Conservation (phyloP, 1,284 basidiomycete genomes). For the Trichosporon faecale region DNA sequence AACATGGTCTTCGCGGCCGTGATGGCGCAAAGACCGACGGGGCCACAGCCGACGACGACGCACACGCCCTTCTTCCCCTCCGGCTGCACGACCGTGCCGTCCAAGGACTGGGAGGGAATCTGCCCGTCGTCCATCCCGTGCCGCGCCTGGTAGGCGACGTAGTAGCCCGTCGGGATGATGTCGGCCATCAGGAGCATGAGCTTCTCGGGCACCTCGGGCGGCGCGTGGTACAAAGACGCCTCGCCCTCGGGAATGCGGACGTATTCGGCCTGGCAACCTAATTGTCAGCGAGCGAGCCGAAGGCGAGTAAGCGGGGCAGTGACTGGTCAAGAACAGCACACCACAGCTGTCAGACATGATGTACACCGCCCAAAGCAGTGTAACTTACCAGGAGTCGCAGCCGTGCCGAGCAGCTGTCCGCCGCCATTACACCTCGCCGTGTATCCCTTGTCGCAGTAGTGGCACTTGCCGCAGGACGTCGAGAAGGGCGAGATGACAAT, state of each 20-base stretch:
- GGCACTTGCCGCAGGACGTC: conserved; percentile 62
- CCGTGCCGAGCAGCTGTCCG: conserved; percentile 49
- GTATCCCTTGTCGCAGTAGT: conserved; percentile 68
- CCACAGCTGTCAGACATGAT: too few relatives aligned
- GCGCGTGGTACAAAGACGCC: conserved; percentile 50
- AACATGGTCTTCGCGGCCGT: conserved; percentile 50
- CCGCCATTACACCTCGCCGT: conserved; percentile 67
- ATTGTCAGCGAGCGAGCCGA: neutral
- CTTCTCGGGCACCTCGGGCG: conserved; percentile 45
- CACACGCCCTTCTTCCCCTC: conserved; percentile 39
- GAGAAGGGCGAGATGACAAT: conserved; percentile 85
- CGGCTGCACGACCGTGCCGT: conserved; percentile 17
- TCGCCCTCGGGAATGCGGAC: conserved; percentile 64
- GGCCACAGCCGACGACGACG: conserved; percentile 54
- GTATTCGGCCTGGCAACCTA: conserved; percentile 69
- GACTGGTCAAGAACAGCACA: neutral
- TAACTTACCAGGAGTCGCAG: conserved; percentile 66
- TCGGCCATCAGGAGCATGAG: conserved; percentile 54
- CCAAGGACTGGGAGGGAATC: conserved; percentile 3
- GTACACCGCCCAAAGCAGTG: too few relatives aligned
- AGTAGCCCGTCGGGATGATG: conserved; percentile 54
- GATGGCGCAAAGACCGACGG: conserved; percentile 53
- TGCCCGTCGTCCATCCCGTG: conserved; percentile 36
- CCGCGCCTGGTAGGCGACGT: conserved; percentile 50
- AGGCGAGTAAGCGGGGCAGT: neutral